These are phyloP conservation scores for Apiotrichum siamense DNA, from an alignment of 1,284 basidiomycete genomes.

Conservation along the genomic window DNA sequence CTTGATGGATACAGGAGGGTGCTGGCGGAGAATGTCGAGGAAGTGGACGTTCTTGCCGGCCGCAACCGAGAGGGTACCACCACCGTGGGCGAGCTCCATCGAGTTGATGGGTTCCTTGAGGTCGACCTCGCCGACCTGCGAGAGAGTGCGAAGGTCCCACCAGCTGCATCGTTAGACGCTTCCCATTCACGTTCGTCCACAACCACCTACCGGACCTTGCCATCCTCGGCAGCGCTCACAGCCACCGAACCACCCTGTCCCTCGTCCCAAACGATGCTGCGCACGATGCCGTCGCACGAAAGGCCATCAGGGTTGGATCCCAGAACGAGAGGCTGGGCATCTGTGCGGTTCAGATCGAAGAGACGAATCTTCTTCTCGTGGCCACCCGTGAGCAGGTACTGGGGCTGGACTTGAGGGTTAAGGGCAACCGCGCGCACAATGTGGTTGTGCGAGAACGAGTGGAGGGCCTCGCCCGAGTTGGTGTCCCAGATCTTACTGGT, in stretches of 20 bases:
- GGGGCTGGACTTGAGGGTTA: slow-evolving; percentile 42
- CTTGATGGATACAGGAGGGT: slow-evolving; percentile 48
- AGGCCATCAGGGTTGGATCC: slow-evolving; percentile 55
- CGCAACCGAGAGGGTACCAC: slow-evolving; percentile 79
- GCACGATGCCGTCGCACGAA: slow-evolving; percentile 77
- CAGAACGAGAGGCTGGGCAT: slow-evolving; percentile 78
- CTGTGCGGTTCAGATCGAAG: slow-evolving; percentile 76
- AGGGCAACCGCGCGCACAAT: slow-evolving; percentile 94
- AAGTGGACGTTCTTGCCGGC: slow-evolving; percentile 89
- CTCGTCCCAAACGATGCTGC: slow-evolving; percentile 88
- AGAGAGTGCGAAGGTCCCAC: slow-evolving; percentile 87
- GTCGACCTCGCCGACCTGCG: slow-evolving; percentile 62
- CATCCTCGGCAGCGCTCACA: slow-evolving; percentile 87
- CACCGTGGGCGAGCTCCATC: slow-evolving; percentile 83
- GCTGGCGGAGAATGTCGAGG: slow-evolving; percentile 53
- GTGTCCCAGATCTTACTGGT: slow-evolving; percentile 95
- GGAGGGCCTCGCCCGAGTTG: slow-evolving; percentile 73
- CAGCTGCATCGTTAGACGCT: slow-evolving; percentile 56
- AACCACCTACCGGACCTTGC: slow-evolving; percentile 67
- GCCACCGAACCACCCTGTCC: slow-evolving; percentile 61
- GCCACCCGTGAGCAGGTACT: slow-evolving; percentile 60
- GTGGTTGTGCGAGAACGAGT: slow-evolving; percentile 95
- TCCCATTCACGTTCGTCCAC: not conserved
- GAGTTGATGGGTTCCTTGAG: slow-evolving; percentile 80
- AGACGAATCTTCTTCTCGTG: slow-evolving; percentile 96